Evolutionary conservation across 1,139 yeast species (phyloP), one percentile per base, ranked within the genome.

Genomic region (Yamadazyma dendronema): DNA sequence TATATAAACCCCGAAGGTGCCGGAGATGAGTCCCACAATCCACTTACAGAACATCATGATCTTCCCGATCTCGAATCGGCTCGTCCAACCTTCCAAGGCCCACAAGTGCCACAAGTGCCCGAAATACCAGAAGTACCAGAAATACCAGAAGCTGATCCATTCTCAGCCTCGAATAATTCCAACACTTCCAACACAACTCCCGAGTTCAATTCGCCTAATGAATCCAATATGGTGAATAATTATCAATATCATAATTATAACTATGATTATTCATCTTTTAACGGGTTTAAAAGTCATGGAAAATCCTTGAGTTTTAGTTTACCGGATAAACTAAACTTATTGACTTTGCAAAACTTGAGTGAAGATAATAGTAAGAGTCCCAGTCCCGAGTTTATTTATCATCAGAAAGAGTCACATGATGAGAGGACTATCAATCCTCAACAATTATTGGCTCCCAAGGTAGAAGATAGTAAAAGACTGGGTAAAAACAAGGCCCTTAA

Each of bases 381-480:
- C 9, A 43, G 47, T 32, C 47, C 49, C 11, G 49, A 43, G 25
- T 46, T 43, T 30, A 42, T 45, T 24, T 39, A 47, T 23, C 40
- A 39, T 16, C 34, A 25, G 24, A 28, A 47, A 31, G 43, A 40
- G 10, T 17, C 33, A 5, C 42, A 40, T 27, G 50, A 46, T 19
- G 59, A 57, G 34, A 49, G 57, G 30, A 65, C 71, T 6, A 59
- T 65, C 29, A 62, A 65, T 41, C 72, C 72, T 3, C 53, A 59
- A 28, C 63, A 65, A 38, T 48, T 65, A 17, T 50, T 62, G 27
- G 49, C 26, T 22, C n/a, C n/a, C n/a, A n/a, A n/a, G n/a, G 19
- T n/a, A n/a, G 11, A n/a, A 12, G 4, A 15, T 14, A 7, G 13
- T 24, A 24, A 24, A 7, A 9, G 12, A 24, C 27, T 5, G n/a